Base-by-base conservation (phyloP, 345 rosid species). In the Eucalyptus curtisii region DNA sequence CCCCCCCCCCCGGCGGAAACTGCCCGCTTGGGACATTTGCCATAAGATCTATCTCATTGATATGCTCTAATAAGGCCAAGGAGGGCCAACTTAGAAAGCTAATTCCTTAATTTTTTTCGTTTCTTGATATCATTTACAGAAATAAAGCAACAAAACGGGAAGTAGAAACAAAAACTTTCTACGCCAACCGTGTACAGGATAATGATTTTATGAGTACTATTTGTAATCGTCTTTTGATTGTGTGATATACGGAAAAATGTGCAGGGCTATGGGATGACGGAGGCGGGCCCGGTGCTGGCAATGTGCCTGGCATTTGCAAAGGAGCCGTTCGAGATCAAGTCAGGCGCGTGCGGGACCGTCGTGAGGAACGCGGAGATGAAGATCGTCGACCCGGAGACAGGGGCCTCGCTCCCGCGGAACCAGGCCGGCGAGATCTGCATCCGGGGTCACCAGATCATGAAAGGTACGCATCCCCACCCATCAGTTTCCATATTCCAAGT, bases 261-360 rank as follows among this genome's bases (percentile, higher is more conserved):
- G 68, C 81, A 97, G 99, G 97, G 99, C 5, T 97, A 97, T 86
- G 99, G 99, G 52, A 96, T 96, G 99, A 97, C 99, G 3, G 99
- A 97, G 92, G 97, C 99, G 10, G 99, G 99, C 25, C 98, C 98
- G 5, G 97, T 97, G 37, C 90, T 97, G 40, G 92, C 99, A 13
- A 95, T 95, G 95, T 94, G 98, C 71, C 88, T 94, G 85, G 95
- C 97, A 11, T 96, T 97, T 88, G 99, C 99, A 1, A 97, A 96
- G 87, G 90, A 94, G 27, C 97, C 98, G 1, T 95, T 92, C 22
- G 91, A 94, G 61, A 93, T 95, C 1, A 97, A 96, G 90, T 92
- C 98, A 0, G 99, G 99, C 3, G 94, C 99, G 0, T 96, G 99
- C 86, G 99, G 99, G 40, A 96, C 98, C 10, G 98, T 96, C 13